Evolutionary conservation across 192 early-diverging fungal species (phyloP).

Genomic region (Backusella tuberculispora): DNA sequence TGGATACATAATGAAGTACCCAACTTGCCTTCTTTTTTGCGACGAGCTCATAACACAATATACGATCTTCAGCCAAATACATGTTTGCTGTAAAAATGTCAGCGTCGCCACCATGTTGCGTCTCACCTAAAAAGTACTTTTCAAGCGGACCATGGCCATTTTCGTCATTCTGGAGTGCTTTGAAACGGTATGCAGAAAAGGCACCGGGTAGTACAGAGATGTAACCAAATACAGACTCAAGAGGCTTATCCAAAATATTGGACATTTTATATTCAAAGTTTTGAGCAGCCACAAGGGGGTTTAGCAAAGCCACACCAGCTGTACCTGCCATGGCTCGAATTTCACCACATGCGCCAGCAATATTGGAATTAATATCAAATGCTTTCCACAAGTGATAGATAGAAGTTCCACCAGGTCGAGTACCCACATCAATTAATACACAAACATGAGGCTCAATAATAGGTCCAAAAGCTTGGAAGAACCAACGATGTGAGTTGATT

Average conservation of each 20-base stretch:
- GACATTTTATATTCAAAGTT: conserved; percentile 85
- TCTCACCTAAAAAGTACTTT: conserved; percentile 80
- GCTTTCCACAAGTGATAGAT: conserved; percentile 81
- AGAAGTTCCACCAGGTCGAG: conserved; percentile 69
- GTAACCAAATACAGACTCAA: conserved; percentile 83
- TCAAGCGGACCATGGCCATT: conserved; percentile 64
- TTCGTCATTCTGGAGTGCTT: conserved; percentile 64
- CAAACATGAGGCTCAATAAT: conserved; percentile 60
- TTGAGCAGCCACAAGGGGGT: conserved; percentile 78
- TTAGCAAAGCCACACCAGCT: conserved; percentile 58
- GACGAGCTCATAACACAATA: conserved; percentile 80
- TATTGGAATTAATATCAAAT: conserved; percentile 71
- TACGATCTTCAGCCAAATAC: conserved; percentile 75
- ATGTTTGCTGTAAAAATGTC: conserved; percentile 70
- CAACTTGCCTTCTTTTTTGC: conserved; percentile 70
- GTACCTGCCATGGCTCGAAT: conserved; percentile 63
- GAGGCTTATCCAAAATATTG: conserved; percentile 79
- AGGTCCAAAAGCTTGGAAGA: conserved; percentile 66
- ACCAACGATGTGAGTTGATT: conserved; percentile 82
- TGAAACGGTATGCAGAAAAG: conserved; percentile 80
- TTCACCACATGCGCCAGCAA: conserved; percentile 88
- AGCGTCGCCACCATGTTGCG: conserved; percentile 60
- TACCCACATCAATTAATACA: conserved; percentile 78
- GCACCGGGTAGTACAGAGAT: conserved; percentile 86
- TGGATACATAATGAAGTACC: conserved; percentile 73